These are phyloP conservation scores for Aureobasidium namibiae DNA, from an alignment of 2,329 filamentous ascomycete species.

Conservation along the genomic window DNA sequence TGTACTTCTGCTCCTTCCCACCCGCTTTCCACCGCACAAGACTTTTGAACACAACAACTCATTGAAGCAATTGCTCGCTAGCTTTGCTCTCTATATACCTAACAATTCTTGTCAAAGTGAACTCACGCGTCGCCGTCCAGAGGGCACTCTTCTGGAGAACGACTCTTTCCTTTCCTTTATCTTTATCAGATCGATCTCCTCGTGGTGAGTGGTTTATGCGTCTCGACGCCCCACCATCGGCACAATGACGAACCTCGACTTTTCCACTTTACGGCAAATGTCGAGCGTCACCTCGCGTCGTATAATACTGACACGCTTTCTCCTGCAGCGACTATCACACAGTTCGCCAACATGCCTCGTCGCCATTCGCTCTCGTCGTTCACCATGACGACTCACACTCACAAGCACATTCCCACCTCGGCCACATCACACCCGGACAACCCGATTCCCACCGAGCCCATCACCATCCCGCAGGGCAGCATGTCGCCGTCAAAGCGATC, in stretches of 20 bases:
- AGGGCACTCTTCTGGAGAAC: background rate
- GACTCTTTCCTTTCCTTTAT: background rate
- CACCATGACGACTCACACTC: slow-evolving; percentile 21
- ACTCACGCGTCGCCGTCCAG: background rate
- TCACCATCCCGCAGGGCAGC: slow-evolving; percentile 15
- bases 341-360: slow-evolving; percentile 13
- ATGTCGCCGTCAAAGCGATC: slow-evolving; percentile 7
- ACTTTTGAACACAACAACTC: background rate
- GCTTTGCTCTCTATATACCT: background rate
- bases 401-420: slow-evolving; percentile 32
- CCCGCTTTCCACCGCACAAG: background rate
- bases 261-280: background rate
- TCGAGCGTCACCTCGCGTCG: background rate
- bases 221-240: background rate
- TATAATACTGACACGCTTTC: background rate
- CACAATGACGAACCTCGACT: background rate
- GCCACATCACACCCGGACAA: slow-evolving; percentile 39
- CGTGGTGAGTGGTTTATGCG: background rate
- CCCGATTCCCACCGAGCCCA: slow-evolving; percentile 37
- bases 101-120: background rate
- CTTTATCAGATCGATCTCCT: slow-evolving; percentile 9
- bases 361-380: slow-evolving; percentile 26
- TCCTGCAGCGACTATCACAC: background rate
- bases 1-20: background rate
- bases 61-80: background rate